A percentile compares a stretch with the other conserved stretches of the same genome.
phyloP scores from a whole-genome alignment of 2,329 filamentous ascomycete species.

The Verticillium alfalfae region DNA sequence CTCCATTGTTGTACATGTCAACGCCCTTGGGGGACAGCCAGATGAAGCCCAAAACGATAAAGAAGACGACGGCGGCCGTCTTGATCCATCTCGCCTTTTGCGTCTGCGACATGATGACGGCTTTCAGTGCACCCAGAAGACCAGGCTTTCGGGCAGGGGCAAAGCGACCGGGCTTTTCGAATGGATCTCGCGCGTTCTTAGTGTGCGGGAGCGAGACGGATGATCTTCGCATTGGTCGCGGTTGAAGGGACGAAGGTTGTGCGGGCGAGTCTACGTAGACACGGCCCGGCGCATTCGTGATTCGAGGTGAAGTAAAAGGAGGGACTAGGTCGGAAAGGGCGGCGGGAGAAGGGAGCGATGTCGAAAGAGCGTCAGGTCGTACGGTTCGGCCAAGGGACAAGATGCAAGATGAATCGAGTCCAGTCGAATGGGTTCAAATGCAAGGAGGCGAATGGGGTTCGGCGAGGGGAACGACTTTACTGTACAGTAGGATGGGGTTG shows the following conservation, averaged over 20 bases:
- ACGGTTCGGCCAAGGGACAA: background rate
- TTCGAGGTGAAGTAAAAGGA: background rate
- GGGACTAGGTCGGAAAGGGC: slow-evolving; percentile 3
- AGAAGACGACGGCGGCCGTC: slow-evolving; percentile 56
- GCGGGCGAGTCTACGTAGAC: background rate
- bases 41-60: slow-evolving; percentile 57
- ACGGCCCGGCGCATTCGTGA: slow-evolving; percentile 9
- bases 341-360: slow-evolving; percentile 4
- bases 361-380: background rate
- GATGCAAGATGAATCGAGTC: background rate
- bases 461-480: background rate
- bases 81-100: slow-evolving; percentile 62
- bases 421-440: background rate
- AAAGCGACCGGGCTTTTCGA: slow-evolving; percentile 63
- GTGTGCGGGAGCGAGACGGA: slow-evolving; percentile 60
- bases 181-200: slow-evolving; percentile 53
- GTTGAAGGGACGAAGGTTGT: background rate
- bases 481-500: background rate
- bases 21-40: slow-evolving; percentile 56
- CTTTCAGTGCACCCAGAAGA: slow-evolving; percentile 50
- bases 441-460: background rate
- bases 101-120: slow-evolving; percentile 56
- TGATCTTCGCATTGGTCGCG: slow-evolving; percentile 53
- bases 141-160: slow-evolving; percentile 37
- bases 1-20: slow-evolving; percentile 43